Base-by-base conservation (phyloP, 306 rosid genomes). In the Quercus bicolor region DNA sequence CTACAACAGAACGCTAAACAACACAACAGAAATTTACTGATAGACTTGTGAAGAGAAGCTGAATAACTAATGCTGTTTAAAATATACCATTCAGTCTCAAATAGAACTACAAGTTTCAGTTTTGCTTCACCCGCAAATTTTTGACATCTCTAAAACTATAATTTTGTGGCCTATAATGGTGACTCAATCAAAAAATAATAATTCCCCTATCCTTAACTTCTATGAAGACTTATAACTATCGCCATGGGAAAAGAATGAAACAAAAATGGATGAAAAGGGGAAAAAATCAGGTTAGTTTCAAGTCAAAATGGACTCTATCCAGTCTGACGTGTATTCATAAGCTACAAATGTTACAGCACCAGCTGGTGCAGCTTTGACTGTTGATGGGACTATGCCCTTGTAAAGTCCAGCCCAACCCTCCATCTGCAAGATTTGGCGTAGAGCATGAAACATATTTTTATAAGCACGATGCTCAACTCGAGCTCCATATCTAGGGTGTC, bases 331-430 rank as follows among this genome's bases (percentile, higher is more conserved):
- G 56, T 81, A 85, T 78, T 95, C 99, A 80, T 91, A 95, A 54
- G 93, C 99, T 81, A 92, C 94, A 88, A 91, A 95, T 21, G 99
- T 93, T 5, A 95, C 96, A 21, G 97, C 98, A 61, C 87, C 89
- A 12, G 99, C 98, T n/a, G 98, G 98, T 31, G 98, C 99, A 7
- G 98, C 96, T 82, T 95, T 95, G 52, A 95, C 79, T 1, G 96
- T 95, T 14, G 99, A 93, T 23, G 99, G 98, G 51, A 95, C 72
- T 48, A 95, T 85, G 73, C 98, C 98, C 71, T 95, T 95, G 77
- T 95, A 92, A 57, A 95, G 90, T 70, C 98, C 98, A 23, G 97
- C 93, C 86, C 86, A 87, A 61, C 98, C 98, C 83, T 95, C 98
- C 12, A 3, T 28, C 75, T 33, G 77, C 68, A 85, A 3, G 76